phyloP scores from a whole-genome alignment of 345 rosid species.

The Trapa incisa region DNA sequence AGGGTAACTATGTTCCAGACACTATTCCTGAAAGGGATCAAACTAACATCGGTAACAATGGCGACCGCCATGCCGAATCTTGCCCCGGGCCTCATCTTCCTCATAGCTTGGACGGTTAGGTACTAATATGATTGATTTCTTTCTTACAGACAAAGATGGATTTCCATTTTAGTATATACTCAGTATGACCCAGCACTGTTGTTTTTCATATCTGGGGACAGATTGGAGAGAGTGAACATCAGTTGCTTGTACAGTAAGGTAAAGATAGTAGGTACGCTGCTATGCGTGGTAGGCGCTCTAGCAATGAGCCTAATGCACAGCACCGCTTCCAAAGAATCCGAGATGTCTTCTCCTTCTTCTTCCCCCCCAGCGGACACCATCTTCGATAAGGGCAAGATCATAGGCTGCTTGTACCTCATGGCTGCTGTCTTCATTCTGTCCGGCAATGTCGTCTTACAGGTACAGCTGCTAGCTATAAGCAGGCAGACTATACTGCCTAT shows the following conservation, averaged over 20 bases:
- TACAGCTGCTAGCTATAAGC: not conserved
- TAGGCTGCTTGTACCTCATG: conserved; percentile 67
- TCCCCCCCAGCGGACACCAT: not conserved
- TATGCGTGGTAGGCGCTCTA: conserved; percentile 73
- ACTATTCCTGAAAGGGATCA: conserved; percentile 59
- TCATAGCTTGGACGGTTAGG: conserved; percentile 77
- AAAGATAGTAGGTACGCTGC: conserved; percentile 63
- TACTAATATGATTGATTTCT: conserved; percentile 3
- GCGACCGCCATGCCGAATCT: conserved; percentile 99
- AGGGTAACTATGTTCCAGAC: conserved; percentile 77
- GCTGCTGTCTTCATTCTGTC: conserved; percentile 66
- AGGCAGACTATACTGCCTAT: no score
- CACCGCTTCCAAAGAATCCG: conserved; percentile 19
- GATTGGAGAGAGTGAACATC: conserved; percentile 74
- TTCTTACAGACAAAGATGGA: no score
- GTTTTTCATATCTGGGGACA: conserved; percentile 13
- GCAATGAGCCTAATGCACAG: conserved; percentile 80
- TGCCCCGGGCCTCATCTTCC: conserved; percentile 74
- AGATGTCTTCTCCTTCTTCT: conserved; percentile 6
- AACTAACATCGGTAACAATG: conserved; percentile 73
- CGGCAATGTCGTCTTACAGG: conserved; percentile 69
- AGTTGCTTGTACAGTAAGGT: conserved; percentile 69
- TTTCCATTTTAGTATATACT: no score
- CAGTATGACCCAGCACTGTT: no score
- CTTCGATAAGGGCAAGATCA: conserved; percentile 47